Percentiles rank a stretch among this genome's conserved stretches.
Evolutionary conservation across 148 eudicot species (phyloP).

Genomic region (Rhododendron griersonianum): DNA sequence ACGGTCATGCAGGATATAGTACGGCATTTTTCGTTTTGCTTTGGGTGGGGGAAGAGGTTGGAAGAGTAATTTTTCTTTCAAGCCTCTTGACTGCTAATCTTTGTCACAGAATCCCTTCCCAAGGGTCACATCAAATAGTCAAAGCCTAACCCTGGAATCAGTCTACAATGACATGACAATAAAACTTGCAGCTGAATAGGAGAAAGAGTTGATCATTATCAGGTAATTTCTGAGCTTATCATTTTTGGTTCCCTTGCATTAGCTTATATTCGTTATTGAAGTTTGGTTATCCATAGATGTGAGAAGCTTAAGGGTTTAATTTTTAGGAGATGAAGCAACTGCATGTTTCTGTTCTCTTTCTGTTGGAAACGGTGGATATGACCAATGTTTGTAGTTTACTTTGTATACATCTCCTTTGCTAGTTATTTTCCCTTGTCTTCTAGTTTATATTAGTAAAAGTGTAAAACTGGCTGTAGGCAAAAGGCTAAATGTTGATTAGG

Average conservation of each 20-base stretch:
- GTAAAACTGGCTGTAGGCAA: not conserved
- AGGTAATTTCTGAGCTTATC: slow-evolving; percentile 4
- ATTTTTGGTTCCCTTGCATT: not conserved
- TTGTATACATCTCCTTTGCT: not conserved
- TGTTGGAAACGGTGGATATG: not conserved
- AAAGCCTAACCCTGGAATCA: not conserved
- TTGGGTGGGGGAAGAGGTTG: not conserved
- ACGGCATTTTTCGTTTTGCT: not conserved
- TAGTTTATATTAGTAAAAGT: not conserved
- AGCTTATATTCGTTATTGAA: too few species aligned
- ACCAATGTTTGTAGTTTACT: not conserved
- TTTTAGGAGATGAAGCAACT: not conserved
- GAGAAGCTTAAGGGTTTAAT: not conserved
- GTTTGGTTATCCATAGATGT: not conserved
- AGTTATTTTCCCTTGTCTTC: not conserved
- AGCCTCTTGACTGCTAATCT: slow-evolving; percentile 1
- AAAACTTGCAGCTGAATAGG: not conserved
- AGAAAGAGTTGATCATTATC: not conserved
- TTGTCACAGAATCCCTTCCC: not conserved
- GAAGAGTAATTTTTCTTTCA: not conserved
- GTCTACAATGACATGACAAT: not conserved
- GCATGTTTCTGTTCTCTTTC: not conserved
- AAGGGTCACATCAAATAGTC: not conserved
- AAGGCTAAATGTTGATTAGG: not conserved
- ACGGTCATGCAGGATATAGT: not conserved